Evolutionary conservation across 257 asterid species (phyloP), one percentile per base, ranked within the genome.

Genomic region (Fraxinus quadrangulata): DNA sequence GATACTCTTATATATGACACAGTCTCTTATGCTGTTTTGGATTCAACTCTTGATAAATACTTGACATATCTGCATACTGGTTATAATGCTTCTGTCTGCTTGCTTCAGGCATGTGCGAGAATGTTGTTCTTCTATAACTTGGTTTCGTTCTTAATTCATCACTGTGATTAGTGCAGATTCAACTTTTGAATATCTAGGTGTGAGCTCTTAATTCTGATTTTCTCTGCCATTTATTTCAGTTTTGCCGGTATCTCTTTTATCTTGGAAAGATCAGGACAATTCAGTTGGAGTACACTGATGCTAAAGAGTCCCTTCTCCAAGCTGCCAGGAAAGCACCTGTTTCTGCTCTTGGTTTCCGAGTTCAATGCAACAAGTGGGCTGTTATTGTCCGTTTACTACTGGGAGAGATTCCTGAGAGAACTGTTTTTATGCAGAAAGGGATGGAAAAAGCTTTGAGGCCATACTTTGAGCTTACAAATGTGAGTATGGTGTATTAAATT

Each of bases 361-460:
- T 91, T 76, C 91, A 82, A 72, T 94, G 98, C 89, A 94, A 91
- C 76, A 94, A 92, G 81, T 94, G 98, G 97, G 97, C 98, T 71
- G 93, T 94, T 74, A 89, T 92, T 65, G 97, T 94, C 49, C 97
- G 98, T 24, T 83, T 94, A 75, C 88, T 94, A 82, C 97, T 94
- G 54, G 98, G 98, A 70, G 98, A 94, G 89, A 92, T 92, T 76
- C 97, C 98, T 17, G 98, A 94, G 81, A 88, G 98, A 83, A 94
- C 97, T 37, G 92, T 90, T 79, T 91, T 94, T 85, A 91, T 94
- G 97, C 97, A 94, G 87, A 92, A 91, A 83, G 97, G 97, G 66
- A 92, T 94, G 98, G 97, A 85, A 84, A 91, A 89, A 79, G 94
- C 98, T 69, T 84, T 92, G 79, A 85, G 96, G 85, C 98, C 97